Evolutionary conservation across 2,329 filamentous ascomycete genomes (phyloP).

Genomic region (Didymella glomerata): DNA sequence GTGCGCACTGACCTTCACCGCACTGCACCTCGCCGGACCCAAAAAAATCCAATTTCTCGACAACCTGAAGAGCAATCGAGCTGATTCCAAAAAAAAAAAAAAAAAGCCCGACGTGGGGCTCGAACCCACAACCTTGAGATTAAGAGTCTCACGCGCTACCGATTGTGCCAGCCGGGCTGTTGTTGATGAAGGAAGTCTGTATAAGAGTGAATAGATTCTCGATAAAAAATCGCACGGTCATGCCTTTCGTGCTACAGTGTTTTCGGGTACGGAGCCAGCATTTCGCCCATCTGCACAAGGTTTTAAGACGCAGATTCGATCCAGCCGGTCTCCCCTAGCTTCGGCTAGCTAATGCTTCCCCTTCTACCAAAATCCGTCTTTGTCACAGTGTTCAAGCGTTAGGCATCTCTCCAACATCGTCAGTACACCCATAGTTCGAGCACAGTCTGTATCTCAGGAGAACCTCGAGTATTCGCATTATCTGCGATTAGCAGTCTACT

Average conservation of each 20-base stretch:
- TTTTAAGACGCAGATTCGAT: neutral
- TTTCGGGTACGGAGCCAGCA: no score
- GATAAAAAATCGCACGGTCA: no score
- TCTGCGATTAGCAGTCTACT: slow-evolving; percentile 3
- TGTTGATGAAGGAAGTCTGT: slow-evolving; percentile 3
- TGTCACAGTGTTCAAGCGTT: neutral
- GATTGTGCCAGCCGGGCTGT: slow-evolving; percentile 42
- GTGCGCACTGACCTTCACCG: slow-evolving; percentile 1
- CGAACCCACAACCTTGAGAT: slow-evolving; percentile 57
- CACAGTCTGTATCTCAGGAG: neutral
- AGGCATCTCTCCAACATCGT: neutral
- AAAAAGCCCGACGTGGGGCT: slow-evolving; percentile 53
- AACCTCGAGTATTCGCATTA: neutral
- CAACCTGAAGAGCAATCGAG: neutral
- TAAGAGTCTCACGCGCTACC: slow-evolving; percentile 32
- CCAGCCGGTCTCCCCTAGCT: neutral
- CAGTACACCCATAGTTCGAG: neutral
- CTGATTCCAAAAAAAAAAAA: neutral
- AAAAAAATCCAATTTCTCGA: slow-evolving; percentile 3
- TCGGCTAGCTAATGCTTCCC: no score
- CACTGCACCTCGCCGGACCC: neutral
- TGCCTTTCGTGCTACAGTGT: no score
- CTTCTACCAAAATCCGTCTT: neutral
- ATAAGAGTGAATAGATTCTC: no score
- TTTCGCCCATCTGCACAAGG: neutral